Percentiles rank a stretch among this genome's conserved stretches.
These are phyloP conservation scores for Aureobasidium namibiae DNA, from an alignment of 2,329 filamentous ascomycete species.

Conservation along the genomic window DNA sequence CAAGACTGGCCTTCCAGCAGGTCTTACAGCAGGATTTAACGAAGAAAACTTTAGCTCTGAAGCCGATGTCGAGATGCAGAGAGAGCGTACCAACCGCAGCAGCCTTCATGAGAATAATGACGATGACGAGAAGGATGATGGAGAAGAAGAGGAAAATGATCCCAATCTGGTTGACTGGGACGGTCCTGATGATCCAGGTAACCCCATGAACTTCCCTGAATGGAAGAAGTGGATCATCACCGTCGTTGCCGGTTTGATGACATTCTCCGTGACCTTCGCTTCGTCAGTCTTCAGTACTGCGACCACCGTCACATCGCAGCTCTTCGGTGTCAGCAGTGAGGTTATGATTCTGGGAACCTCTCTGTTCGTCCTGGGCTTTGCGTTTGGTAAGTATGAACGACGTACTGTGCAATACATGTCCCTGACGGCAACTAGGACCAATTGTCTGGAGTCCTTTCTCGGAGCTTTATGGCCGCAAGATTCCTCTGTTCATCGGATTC, in stretches of 20 bases:
- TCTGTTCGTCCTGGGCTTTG: slow-evolving; percentile 26
- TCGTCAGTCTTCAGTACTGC: slow-evolving; percentile 27
- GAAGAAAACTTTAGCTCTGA: neutral
- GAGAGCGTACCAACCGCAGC: neutral
- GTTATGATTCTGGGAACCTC: slow-evolving; percentile 22
- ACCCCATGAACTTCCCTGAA: slow-evolving; percentile 25
- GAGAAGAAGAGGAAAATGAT: slow-evolving; percentile 15
- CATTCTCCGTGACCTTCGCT: slow-evolving; percentile 71
- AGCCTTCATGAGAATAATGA: neutral
- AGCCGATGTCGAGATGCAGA: slow-evolving; percentile 11
- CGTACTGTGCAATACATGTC: slow-evolving; percentile 1
- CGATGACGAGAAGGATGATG: slow-evolving; percentile 16
- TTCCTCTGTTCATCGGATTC: slow-evolving; percentile 45
- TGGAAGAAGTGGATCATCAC: slow-evolving; percentile 26
- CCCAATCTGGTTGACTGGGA: slow-evolving; percentile 22
- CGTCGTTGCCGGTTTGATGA: slow-evolving; percentile 38
- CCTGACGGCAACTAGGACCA: slow-evolving; percentile 10
- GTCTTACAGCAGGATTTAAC: neutral
- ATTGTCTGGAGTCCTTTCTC: slow-evolving; percentile 46
- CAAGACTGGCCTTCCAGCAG: neutral
- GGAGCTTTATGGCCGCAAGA: slow-evolving; percentile 47
- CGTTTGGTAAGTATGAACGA: slow-evolving; percentile 14
- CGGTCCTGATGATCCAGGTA: slow-evolving; percentile 21
- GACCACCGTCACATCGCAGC: slow-evolving; percentile 15
- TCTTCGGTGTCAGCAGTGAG: slow-evolving; percentile 19